Evolutionary conservation across 495 filamentous ascomycete genomes (phyloP).

Genomic region (Penicillium desertorum): DNA sequence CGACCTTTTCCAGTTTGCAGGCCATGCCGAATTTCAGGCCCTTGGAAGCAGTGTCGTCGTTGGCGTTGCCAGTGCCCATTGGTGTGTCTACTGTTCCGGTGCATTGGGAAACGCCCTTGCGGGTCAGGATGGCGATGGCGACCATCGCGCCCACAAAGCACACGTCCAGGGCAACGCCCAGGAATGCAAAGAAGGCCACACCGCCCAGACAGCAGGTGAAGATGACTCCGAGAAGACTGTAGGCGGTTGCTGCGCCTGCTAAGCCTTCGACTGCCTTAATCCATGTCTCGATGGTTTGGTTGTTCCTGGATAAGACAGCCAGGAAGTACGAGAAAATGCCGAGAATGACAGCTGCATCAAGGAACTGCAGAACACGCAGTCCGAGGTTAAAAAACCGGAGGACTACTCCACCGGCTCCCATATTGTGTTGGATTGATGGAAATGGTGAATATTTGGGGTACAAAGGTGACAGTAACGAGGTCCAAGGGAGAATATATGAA

Average conservation of each 20-base stretch:
- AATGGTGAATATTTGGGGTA: background rate
- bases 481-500: conserved; percentile 12
- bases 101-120: conserved; percentile 63
- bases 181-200: conserved; percentile 67
- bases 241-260: conserved; percentile 68
- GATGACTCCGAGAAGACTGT: conserved; percentile 66
- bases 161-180: conserved; percentile 76
- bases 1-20: conserved; percentile 70
- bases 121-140: conserved; percentile 70
- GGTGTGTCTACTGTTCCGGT: conserved; percentile 62
- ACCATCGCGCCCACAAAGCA: conserved; percentile 79
- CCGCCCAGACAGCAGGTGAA: conserved; percentile 79
- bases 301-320: conserved; percentile 55
- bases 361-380: conserved; percentile 69
- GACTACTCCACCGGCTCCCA: conserved; percentile 54
- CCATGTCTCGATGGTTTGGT: conserved; percentile 59
- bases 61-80: conserved; percentile 60
- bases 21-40: conserved; percentile 49
- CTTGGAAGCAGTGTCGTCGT: conserved; percentile 33
- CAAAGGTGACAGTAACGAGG: background rate
- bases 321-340: conserved; percentile 71
- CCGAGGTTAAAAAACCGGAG: conserved; percentile 63
- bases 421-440: conserved; percentile 19
- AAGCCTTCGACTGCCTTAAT: conserved; percentile 80
- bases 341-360: conserved; percentile 67